These are phyloP conservation scores for Coniferiporia sulphurascens DNA, from an alignment of 1,284 basidiomycete species.

Conservation along the genomic window DNA sequence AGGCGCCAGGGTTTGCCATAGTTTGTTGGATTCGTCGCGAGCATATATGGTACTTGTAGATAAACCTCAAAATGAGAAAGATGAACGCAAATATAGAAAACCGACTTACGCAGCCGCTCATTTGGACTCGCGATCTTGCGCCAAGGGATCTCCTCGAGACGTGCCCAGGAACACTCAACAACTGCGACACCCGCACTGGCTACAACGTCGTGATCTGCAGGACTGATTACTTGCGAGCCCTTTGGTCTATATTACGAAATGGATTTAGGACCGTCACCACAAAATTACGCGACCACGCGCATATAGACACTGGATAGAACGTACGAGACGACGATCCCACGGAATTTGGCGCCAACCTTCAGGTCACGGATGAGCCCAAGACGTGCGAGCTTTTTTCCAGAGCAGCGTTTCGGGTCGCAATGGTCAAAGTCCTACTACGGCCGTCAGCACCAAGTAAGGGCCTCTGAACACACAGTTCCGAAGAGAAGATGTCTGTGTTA, in stretches of 20 bases:
- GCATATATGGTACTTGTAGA: conserved; percentile 80
- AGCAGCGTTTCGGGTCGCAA: conserved; percentile 92
- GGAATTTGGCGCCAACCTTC: conserved; percentile 81
- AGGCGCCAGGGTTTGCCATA: conserved; percentile 92
- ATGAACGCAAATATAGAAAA: neutral
- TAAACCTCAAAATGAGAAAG: conserved; percentile 44
- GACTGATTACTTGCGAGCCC: conserved; percentile 77
- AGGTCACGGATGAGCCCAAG: conserved; percentile 84
- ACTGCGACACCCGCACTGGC: conserved; percentile 81
- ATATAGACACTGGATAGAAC: conserved; percentile 28
- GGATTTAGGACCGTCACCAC: neutral
- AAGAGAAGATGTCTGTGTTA: conserved; percentile 19
- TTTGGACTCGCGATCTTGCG: conserved; percentile 89
- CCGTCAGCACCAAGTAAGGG: neutral
- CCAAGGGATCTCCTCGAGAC: conserved; percentile 92
- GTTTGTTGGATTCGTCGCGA: conserved; percentile 92
- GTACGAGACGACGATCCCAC: conserved; percentile 91
- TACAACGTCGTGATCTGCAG: conserved; percentile 82
- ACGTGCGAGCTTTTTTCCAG: conserved; percentile 89
- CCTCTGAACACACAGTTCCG: neutral
- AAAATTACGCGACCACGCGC: neutral
- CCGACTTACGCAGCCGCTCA: conserved; percentile 77
- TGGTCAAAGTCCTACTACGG: conserved; percentile 91
- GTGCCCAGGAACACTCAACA: conserved; percentile 97
- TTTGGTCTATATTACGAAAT: conserved; percentile 62